Evolutionary conservation across 495 filamentous ascomycete species (phyloP).

Genomic region (Staphylotrichum tortipilum): DNA sequence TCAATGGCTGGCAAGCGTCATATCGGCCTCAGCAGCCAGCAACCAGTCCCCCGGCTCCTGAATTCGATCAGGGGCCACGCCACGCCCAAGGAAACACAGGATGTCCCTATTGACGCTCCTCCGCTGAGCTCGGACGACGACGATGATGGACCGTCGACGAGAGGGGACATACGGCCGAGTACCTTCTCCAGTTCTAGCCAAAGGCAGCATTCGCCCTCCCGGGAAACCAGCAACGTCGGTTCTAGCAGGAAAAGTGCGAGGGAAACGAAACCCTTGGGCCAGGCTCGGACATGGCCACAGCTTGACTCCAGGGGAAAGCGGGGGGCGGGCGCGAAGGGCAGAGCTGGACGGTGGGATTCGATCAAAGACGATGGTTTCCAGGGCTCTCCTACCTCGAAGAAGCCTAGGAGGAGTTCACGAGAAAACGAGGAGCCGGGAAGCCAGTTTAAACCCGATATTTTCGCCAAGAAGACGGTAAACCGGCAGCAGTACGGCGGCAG

Average conservation of each 20-base stretch:
- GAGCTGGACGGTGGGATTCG: neutral
- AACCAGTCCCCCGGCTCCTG: conserved; percentile 1
- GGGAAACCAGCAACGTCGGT: neutral
- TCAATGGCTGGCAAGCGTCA: neutral
- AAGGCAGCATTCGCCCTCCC: neutral
- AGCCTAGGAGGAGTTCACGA: neutral
- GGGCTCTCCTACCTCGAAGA: conserved; percentile 2
- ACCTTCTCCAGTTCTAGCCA: neutral
- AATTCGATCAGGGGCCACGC: neutral
- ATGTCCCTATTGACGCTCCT: conserved; percentile 6
- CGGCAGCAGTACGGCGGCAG: neutral
- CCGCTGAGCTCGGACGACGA: conserved; percentile 9
- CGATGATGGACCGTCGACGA: conserved; percentile 1
- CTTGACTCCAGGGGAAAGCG: neutral
- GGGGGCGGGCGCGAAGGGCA: neutral
- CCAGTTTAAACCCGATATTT: neutral
- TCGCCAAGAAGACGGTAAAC: neutral
- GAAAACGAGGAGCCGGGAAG: neutral
- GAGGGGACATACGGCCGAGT: neutral
- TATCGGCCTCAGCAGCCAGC: conserved; percentile 8
- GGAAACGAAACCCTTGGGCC: neutral
- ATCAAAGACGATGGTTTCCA: no score
- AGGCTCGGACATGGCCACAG: neutral
- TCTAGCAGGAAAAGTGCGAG: neutral
- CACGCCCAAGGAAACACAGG: neutral